Conservation (phyloP, 225 moss, liverwort and hornwort species). For the Bryum argenteum region DNA sequence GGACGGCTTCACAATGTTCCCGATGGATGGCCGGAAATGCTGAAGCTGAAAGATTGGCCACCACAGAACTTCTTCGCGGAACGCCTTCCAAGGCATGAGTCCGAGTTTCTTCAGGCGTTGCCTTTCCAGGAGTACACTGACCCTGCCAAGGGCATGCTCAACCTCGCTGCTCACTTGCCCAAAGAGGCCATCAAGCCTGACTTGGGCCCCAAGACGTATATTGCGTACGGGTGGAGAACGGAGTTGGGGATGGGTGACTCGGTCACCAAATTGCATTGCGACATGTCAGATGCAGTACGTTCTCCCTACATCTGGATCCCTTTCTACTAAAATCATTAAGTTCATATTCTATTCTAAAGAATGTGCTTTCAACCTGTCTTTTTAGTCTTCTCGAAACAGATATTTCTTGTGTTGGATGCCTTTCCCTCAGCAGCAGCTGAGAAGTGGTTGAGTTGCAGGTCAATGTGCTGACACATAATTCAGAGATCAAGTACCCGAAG, state of each 20-base stretch:
- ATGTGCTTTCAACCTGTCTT: not conserved
- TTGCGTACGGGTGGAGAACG: conserved; percentile 77
- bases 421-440: not conserved
- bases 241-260: conserved; percentile 94
- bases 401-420: not conserved
- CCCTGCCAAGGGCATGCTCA: conserved; percentile 70
- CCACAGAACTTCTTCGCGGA: conserved; percentile 84
- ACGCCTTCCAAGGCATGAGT: conserved; percentile 85
- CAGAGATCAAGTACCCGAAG: conserved; percentile 62
- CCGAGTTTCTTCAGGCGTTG: conserved; percentile 81
- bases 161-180: conserved; percentile 86
- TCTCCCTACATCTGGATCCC: conserved; percentile 1
- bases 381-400: not conserved
- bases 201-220: conserved; percentile 95
- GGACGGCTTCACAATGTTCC: conserved; percentile 66
- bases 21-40: conserved; percentile 85
- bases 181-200: conserved; percentile 68
- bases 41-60: conserved; percentile 96
- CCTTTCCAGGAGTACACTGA: conserved; percentile 92
- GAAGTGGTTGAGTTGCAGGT: conserved; percentile 55
- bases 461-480: conserved; percentile 82
- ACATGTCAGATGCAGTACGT: conserved; percentile 94
- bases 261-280: conserved; percentile 94
- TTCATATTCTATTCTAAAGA: not conserved
- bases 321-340: too few relatives aligned